Evolutionary conservation across 768 basidiomycete species (phyloP), one percentile per base, ranked within the genome.

Genomic region (Tricholoma hemisulphureum): DNA sequence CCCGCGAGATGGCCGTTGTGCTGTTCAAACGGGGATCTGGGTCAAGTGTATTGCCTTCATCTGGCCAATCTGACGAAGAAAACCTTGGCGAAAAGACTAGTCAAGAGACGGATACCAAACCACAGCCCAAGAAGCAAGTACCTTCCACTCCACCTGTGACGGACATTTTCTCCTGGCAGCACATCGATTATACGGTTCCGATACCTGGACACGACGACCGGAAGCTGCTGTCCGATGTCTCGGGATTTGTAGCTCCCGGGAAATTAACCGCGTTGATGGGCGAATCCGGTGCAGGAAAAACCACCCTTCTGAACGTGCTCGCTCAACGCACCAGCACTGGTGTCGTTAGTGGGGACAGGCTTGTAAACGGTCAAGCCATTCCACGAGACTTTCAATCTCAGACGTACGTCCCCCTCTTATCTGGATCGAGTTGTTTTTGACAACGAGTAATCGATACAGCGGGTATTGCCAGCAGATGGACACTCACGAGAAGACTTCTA

Each of bases 381-480:
- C n/a, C n/a, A n/a, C 72, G 69, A 13, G 75, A 83, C 61, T 83
- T 81, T 51, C 73, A 75, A 58, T 66, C 83, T 61, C 81, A 82
- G 75, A 83, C 79, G 71, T 75, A 53, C 35, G 73, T 62, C 7
- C 20, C 41, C 34, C 26, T 14, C 7, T 21, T 13, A 13, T n/a
- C 37, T 34, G 14, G 9, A 8, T 34, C 9, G 32, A 34, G 14
- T 8, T n/a, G 14, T 57, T n/a, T 16, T 35, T 53, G 13, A 55
- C 32, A n/a, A 35, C 21, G 7, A 31, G 46, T 6, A 16, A 56
- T 29, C n/a, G 21, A 11, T 31, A n/a, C 32, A 48, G 65, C 24
- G 92, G 91, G 0, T 95, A 93, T 64, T 89, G 87, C 55, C 92
- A 96, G 66, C 93, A 96, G 66, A 84, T 83, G 78, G 91, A 93